These are phyloP conservation scores for Planoprotostelium fungivorum DNA, from an alignment of 78 protist genomes.

Conservation along the genomic window DNA sequence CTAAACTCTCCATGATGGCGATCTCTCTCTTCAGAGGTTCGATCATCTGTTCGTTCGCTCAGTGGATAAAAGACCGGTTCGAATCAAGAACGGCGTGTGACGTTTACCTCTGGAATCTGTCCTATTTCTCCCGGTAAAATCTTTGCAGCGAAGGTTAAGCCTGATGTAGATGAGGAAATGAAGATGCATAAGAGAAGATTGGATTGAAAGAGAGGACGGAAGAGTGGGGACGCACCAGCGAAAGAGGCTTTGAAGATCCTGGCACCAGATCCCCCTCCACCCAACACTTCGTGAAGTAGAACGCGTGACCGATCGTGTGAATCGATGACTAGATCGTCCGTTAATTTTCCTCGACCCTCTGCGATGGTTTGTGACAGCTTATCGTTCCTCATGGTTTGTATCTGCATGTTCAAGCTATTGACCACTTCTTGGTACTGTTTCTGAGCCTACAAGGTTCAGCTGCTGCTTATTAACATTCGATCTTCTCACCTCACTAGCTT, in stretches of 20 bases:
- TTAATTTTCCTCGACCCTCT: not conserved
- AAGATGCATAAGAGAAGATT: too few species aligned
- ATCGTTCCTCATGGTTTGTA: not conserved
- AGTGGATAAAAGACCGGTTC: not conserved
- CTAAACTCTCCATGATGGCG: constrained; percentile 30
- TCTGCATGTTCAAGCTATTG: not conserved
- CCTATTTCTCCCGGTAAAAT: not conserved
- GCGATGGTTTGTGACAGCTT: not conserved
- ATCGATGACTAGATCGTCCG: not conserved
- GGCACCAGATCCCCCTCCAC: not conserved
- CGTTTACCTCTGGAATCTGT: not conserved
- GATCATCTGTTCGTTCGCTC: not conserved
- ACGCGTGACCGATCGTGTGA: not conserved
- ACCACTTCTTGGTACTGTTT: not conserved
- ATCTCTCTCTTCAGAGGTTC: constrained; percentile 18
- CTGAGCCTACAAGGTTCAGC: not conserved
- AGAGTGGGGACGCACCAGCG: not conserved
- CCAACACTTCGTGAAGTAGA: not conserved
- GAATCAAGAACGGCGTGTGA: not conserved
- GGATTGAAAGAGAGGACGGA: not conserved
- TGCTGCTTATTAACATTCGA: too few species aligned
- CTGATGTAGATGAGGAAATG: too few species aligned
- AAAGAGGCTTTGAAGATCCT: not conserved
- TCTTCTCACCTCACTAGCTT: not conserved
- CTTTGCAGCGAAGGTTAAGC: not conserved